Conservation (phyloP, 345 rosid species). For the Isatis tinctoria region DNA sequence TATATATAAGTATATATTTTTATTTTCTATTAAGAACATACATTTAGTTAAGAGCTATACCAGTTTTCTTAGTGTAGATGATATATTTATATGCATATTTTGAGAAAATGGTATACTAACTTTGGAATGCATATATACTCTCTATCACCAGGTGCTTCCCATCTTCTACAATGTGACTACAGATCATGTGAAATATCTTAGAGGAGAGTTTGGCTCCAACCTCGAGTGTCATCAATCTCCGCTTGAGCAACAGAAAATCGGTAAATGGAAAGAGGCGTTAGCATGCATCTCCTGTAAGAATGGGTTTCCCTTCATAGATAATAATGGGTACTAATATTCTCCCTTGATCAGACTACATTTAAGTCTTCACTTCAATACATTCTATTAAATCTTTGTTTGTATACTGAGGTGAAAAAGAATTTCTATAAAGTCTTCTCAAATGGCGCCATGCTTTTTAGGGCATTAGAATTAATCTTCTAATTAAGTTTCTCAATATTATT, state of each 20-base stretch:
- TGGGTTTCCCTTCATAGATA: neutral
- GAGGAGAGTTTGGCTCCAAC: neutral
- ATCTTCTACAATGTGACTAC: constrained; percentile 9
- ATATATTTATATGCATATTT: too few species aligned
- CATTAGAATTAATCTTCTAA: neutral
- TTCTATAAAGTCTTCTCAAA: neutral
- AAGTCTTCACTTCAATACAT: neutral
- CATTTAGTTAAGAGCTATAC: neutral
- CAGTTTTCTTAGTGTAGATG: too few species aligned
- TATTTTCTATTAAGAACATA: neutral
- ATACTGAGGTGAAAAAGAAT: neutral
- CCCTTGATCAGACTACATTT: neutral
- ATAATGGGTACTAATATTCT: neutral
- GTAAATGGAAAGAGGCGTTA: neutral
- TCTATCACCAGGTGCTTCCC: neutral
- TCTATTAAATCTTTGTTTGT: neutral
- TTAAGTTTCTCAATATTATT: neutral
- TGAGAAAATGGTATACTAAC: neutral
- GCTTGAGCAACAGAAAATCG: neutral
- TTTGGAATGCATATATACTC: neutral
- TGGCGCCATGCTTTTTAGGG: neutral
- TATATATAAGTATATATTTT: too few species aligned
- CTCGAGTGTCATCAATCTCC: neutral
- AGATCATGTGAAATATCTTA: neutral
- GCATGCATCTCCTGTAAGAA: neutral